Percentiles rank a stretch among this genome's conserved stretches.
These are phyloP conservation scores for Terfezia boudieri DNA, from an alignment of 495 filamentous ascomycete species.

Conservation along the genomic window DNA sequence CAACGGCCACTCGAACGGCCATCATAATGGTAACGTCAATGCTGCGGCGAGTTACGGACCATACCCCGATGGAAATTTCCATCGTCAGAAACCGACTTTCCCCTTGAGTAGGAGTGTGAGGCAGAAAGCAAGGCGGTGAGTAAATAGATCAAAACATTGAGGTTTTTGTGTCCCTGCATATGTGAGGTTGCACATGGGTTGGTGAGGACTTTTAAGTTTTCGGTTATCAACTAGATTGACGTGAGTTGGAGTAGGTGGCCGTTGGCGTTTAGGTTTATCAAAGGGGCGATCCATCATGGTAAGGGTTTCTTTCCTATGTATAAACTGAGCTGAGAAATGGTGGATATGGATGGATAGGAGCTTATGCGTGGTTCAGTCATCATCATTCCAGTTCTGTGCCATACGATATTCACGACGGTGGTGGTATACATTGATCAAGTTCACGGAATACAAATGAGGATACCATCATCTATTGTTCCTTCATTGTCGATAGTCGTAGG, in stretches of 20 bases:
- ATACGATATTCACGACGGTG: constrained; percentile 39
- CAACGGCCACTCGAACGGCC: no score
- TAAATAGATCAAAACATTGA: no score
- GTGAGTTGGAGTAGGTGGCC: constrained; percentile 32
- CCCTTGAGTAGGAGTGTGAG: not conserved
- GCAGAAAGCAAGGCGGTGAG: not conserved
- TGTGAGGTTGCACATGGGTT: no score
- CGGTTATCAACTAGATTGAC: no score
- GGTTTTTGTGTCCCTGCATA: no score
- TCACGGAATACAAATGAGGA: constrained; percentile 30
- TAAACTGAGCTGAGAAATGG: not conserved
- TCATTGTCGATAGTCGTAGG: constrained; percentile 61
- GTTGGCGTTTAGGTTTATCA: constrained; percentile 49
- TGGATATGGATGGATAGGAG: no score
- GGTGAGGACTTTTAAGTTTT: no score
- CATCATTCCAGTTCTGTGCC: constrained; percentile 37
- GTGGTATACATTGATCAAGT: constrained; percentile 41
- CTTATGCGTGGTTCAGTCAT: constrained; percentile 22
- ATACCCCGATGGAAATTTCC: no score
- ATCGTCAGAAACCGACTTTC: not conserved
- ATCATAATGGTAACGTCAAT: no score
- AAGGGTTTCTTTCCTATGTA: not conserved
- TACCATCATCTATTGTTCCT: constrained; percentile 48
- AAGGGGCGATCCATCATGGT: constrained; percentile 47
- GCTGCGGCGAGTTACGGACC: no score